Percentiles rank a stretch among this genome's conserved stretches.
phyloP scores from a whole-genome alignment of 2,329 filamentous ascomycete genomes.

The Huntiella moniliformis region DNA sequence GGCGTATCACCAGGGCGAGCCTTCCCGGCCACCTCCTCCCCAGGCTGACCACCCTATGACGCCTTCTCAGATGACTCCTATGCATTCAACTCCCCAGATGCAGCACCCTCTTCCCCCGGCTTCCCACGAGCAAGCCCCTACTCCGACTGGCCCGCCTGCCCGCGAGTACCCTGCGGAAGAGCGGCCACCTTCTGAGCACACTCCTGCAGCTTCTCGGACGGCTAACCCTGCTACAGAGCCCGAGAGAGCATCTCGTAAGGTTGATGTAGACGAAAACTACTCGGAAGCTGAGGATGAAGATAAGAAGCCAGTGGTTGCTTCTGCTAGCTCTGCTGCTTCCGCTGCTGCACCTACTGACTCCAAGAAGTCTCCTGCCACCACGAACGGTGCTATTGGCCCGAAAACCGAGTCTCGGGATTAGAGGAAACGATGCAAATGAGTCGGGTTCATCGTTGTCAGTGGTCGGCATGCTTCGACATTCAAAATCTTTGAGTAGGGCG shows the following conservation, averaged over 20 bases:
- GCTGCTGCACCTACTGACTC: constrained; percentile 29
- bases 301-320: constrained; percentile 30
- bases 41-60: constrained; percentile 30
- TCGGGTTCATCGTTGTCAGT: constrained; percentile 6
- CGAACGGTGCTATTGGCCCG: constrained; percentile 29
- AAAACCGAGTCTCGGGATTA: constrained; percentile 26
- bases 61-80: constrained; percentile 37
- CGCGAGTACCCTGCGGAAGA: constrained; percentile 43
- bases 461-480: constrained; percentile 3
- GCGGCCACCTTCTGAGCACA: constrained; percentile 28
- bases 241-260: constrained; percentile 67
- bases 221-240: constrained; percentile 46
- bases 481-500: constrained; percentile 3
- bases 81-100: constrained; percentile 41
- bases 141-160: constrained; percentile 23
- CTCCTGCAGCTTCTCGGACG: constrained; percentile 2
- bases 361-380: constrained; percentile 26
- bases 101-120: constrained; percentile 22
- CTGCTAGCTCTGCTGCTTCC: constrained; percentile 26
- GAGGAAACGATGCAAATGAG: constrained; percentile 6
- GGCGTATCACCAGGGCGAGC: constrained; percentile 75
- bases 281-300: constrained; percentile 87
- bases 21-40: constrained; percentile 53
- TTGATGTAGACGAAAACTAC: constrained; percentile 96
- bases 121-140: constrained; percentile 27